Percentiles rank a stretch among this genome's conserved stretches.
These are phyloP conservation scores for Microthlaspi erraticum DNA, from an alignment of 345 rosid species.

Conservation along the genomic window DNA sequence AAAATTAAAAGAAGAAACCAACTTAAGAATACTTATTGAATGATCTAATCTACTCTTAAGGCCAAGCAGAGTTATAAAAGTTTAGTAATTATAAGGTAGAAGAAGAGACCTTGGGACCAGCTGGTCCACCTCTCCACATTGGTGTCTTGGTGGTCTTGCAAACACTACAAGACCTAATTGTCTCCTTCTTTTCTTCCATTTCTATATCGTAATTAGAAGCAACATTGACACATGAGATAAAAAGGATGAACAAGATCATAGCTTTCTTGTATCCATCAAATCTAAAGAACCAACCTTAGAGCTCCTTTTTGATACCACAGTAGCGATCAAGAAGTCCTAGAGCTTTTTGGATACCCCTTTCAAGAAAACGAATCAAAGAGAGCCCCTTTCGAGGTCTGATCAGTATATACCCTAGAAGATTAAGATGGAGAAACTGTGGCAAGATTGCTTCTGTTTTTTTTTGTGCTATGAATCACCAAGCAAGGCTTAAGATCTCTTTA, in stretches of 20 bases:
- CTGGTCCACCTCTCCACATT: slow-evolving; percentile 90
- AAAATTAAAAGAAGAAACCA: background rate
- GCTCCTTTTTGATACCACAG: background rate
- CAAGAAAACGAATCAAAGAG: background rate
- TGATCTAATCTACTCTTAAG: background rate
- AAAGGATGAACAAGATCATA: background rate
- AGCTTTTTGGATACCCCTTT: background rate
- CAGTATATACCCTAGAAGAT: background rate
- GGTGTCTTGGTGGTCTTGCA: slow-evolving; percentile 88
- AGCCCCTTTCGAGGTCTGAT: background rate
- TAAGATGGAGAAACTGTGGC: slow-evolving; percentile 15
- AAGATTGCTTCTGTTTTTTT: background rate
- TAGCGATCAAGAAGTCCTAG: background rate
- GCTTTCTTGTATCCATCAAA: slow-evolving; percentile 11
- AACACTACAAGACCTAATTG: slow-evolving; percentile 59
- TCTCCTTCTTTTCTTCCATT: slow-evolving; percentile 45
- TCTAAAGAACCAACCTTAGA: slow-evolving; percentile 29
- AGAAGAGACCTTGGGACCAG: slow-evolving; percentile 76
- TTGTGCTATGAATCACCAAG: slow-evolving; percentile 14
- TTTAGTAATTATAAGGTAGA: slow-evolving; percentile 5
- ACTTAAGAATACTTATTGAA: background rate
- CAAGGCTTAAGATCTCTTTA: slow-evolving; percentile 14
- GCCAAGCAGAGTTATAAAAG: background rate
- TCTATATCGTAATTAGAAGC: slow-evolving; percentile 31
- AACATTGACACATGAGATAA: background rate